Base-by-base conservation (phyloP, 805 yeast genomes). In the Cyberlindnera lachancei region DNA sequence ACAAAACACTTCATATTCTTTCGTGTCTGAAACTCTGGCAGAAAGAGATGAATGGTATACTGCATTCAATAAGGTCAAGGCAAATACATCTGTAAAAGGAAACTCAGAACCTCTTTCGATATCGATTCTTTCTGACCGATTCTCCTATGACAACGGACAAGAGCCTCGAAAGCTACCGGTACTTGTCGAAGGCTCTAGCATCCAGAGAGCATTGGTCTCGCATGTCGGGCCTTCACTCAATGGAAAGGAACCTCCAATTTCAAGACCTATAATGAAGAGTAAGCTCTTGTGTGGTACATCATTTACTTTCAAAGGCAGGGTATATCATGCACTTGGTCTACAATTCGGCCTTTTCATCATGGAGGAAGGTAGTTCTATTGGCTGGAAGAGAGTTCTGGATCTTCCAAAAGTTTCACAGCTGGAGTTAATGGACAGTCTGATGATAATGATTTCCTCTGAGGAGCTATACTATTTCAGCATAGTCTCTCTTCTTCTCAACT, bases 1-100 rank as follows among this genome's bases (percentile, higher is more conserved):
- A 0, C 74, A 75, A 29, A 65, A 64, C 38, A 61, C 67, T 36
- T 63, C 79, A 0, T 70, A 59, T 44, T 73, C 76, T 0, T 69
- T 77, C 40, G 61, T 62, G 14, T 57, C 77, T 0, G 59, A 64
- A 4, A 55, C 66, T 5, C 57, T 59, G 13, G 57, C 60, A 9
- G 86, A 76, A 19, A 60, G 83, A 29, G 64, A 63, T 5, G 59
- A 58, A 3, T 84, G 94, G 94, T 54, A 73, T 3, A 52, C 60
- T 2, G 56, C 69, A 2, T 65, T 79, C 18, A 58, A 66, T 14
- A 58, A 56, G 9, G 76, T 80, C 11, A 65, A 68, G 27, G 45
- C 61, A n/a, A 45, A 38, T 10, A 63, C 60, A 32, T 59, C 61
- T 23, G 59, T 58, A 31, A 58, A 56, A 22, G 51, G 55, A 14